Percentiles rank a stretch among this genome's conserved stretches.
Evolutionary conservation across 306 rosid species (phyloP).

Genomic region (Vicia villosa): DNA sequence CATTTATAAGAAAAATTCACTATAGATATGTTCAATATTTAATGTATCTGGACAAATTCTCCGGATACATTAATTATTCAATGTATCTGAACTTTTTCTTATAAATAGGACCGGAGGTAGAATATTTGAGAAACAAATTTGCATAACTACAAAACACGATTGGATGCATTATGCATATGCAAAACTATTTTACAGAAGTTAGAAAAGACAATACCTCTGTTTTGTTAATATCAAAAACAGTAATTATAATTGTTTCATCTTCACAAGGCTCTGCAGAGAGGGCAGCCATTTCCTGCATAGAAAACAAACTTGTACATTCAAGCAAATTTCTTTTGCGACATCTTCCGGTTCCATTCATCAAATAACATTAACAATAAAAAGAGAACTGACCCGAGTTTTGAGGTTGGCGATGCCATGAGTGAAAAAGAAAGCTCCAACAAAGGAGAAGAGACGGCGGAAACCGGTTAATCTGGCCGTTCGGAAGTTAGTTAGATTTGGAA

Average conservation of each 20-base stretch:
- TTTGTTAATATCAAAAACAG: slow-evolving; percentile 75
- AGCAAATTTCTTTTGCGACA: background rate
- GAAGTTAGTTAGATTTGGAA: slow-evolving; percentile 75
- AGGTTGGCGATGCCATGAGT: slow-evolving; percentile 66
- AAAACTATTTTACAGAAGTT: too few relatives aligned
- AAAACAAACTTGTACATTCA: background rate
- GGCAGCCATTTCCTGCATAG: slow-evolving; percentile 70
- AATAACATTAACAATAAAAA: too few relatives aligned
- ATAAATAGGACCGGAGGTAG: too few relatives aligned
- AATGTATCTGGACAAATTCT: too few relatives aligned
- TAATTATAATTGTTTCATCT: slow-evolving; percentile 60
- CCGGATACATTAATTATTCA: too few relatives aligned
- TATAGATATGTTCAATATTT: too few relatives aligned
- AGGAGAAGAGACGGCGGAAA: slow-evolving; percentile 70
- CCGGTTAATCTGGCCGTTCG: slow-evolving; percentile 72
- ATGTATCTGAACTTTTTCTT: too few relatives aligned
- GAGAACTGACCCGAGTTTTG: slow-evolving; percentile 60
- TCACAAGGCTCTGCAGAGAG: slow-evolving; percentile 80
- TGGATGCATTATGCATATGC: too few relatives aligned
- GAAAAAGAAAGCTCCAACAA: slow-evolving; percentile 68
- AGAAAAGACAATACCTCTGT: slow-evolving; percentile 53
- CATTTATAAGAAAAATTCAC: too few relatives aligned
- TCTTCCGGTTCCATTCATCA: background rate
- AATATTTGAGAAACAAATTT: background rate
- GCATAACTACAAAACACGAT: background rate